phyloP scores from a whole-genome alignment of 2,329 filamentous ascomycete genomes.

The Emydomyces testavorans region DNA sequence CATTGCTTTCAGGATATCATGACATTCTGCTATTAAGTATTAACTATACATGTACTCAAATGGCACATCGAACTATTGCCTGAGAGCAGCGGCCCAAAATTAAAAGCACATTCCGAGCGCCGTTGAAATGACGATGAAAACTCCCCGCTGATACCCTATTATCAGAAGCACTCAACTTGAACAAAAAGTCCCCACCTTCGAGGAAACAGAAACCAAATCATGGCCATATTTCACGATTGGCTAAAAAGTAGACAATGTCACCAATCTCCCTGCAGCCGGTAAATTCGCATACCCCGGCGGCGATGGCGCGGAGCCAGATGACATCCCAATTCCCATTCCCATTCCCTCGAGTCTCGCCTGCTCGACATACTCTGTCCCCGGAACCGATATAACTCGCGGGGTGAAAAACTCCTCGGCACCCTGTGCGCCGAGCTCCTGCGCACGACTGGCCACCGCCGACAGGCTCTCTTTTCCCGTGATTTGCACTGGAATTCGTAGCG shows the following conservation, averaged over 20 bases:
- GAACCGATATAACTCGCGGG: slow-evolving; percentile 12
- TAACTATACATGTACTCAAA: too few species aligned
- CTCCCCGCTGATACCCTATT: too few species aligned
- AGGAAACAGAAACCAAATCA: too few species aligned
- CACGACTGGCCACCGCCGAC: background rate
- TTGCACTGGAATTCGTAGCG: slow-evolving; percentile 36
- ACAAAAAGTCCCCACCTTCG: too few species aligned
- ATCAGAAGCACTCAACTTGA: too few species aligned
- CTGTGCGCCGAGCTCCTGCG: background rate
- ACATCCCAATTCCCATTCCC: background rate
- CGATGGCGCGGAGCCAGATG: background rate
- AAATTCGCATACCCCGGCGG: slow-evolving; percentile 12
- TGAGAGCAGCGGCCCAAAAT: too few species aligned
- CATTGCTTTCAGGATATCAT: too few species aligned
- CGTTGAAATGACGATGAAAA: too few species aligned
- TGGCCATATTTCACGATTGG: too few species aligned
- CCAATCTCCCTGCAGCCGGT: background rate
- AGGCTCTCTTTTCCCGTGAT: slow-evolving; percentile 21
- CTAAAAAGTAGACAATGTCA: background rate
- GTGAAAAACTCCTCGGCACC: slow-evolving; percentile 15
- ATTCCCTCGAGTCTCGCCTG: slow-evolving; percentile 5
- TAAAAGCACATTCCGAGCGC: too few species aligned
- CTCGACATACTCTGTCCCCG: slow-evolving; percentile 10
- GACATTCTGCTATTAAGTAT: too few species aligned
- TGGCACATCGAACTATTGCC: too few species aligned